Percentiles rank a stretch among this genome's conserved stretches.
Conservation (phyloP, 2,329 filamentous ascomycete genomes). For the Exophiala calicioides region DNA sequence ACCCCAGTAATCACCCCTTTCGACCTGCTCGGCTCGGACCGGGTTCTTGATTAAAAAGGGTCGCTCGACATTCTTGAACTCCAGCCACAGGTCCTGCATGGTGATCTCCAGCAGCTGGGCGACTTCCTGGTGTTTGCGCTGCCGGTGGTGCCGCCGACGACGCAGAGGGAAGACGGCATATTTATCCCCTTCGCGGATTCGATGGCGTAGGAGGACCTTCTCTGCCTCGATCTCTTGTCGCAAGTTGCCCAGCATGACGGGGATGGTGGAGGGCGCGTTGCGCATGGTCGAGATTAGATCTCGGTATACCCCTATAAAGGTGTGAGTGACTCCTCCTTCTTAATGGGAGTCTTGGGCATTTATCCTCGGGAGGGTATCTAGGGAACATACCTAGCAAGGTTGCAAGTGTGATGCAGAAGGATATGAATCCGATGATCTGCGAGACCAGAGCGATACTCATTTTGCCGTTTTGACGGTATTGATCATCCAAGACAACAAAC, state of each 20-base stretch:
- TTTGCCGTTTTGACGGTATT: neutral
- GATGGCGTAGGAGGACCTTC: constrained; percentile 20
- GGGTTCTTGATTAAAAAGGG: constrained; percentile 26
- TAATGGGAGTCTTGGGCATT: neutral
- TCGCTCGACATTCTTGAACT: constrained; percentile 28
- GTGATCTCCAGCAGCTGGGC: constrained; percentile 18
- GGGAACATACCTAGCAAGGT: constrained; percentile 26
- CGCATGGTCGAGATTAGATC: constrained; percentile 26
- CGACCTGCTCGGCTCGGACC: constrained; percentile 17
- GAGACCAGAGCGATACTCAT: constrained; percentile 19
- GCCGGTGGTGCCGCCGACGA: constrained; percentile 7
- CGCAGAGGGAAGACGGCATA: constrained; percentile 22
- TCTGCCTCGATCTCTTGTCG: constrained; percentile 28
- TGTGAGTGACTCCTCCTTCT: neutral
- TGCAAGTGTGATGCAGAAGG: constrained; percentile 25
- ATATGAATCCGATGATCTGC: constrained; percentile 28
- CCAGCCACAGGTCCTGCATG: constrained; percentile 25
- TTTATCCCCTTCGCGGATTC: constrained; percentile 22
- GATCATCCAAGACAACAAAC: neutral
- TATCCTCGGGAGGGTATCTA: neutral
- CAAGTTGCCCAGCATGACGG: constrained; percentile 27
- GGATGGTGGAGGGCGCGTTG: constrained; percentile 21
- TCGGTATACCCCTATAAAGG: constrained; percentile 24
- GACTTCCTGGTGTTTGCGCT: constrained; percentile 17
- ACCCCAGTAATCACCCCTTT: constrained; percentile 23